Conservation (phyloP, 108 stramenopile species). For the Schizochytrium sp. region DNA sequence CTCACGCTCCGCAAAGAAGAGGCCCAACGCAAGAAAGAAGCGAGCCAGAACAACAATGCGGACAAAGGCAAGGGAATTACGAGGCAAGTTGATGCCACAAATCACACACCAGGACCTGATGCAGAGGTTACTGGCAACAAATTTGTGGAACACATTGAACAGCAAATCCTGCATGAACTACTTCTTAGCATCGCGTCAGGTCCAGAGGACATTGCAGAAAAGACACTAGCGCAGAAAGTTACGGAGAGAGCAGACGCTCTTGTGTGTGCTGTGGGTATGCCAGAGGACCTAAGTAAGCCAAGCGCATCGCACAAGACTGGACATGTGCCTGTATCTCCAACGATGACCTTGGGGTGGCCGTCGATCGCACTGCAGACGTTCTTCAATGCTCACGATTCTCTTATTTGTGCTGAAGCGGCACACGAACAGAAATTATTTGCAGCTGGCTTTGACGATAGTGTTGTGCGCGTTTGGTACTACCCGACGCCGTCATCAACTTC, state of each 20-base stretch:
- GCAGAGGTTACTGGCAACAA: constrained; percentile 27
- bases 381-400: constrained; percentile 66
- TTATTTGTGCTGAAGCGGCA: constrained; percentile 66
- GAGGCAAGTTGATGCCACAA: neutral
- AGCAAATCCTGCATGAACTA: neutral
- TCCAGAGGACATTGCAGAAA: constrained; percentile 8
- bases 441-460: constrained; percentile 71
- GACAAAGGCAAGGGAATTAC: neutral
- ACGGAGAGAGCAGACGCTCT: neutral
- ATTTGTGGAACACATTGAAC: constrained; percentile 7
- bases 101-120: neutral
- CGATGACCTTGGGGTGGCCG: neutral
- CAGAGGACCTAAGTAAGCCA: constrained; percentile 18
- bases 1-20: neutral
- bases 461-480: constrained; percentile 69
- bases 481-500: constrained; percentile 46
- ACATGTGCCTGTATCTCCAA: neutral
- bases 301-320: neutral
- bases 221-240: neutral
- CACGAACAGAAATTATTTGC: constrained; percentile 68
- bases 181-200: neutral
- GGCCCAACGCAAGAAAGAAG: neutral
- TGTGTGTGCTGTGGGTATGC: neutral
- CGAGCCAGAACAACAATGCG: neutral
- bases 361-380: constrained; percentile 66